Evolutionary conservation across 345 rosid genomes (phyloP).

Genomic region (Eutrema japonicum): DNA sequence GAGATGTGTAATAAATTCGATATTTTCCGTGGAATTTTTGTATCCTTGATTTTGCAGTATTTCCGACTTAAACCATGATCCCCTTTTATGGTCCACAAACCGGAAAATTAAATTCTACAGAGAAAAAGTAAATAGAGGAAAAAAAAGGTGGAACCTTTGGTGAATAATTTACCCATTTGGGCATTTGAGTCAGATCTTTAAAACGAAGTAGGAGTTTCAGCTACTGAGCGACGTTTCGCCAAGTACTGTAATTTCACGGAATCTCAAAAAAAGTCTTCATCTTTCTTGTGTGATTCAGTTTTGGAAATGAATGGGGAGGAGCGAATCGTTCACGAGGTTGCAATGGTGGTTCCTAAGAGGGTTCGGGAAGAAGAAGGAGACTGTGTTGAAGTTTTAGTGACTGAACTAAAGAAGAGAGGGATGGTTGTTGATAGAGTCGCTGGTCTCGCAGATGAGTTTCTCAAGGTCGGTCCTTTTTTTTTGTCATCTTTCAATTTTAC

Average conservation of each 20-base stretch:
- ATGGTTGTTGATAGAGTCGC: slow-evolving; percentile 61
- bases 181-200: slow-evolving; percentile 38
- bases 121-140: background rate
- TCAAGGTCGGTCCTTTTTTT: slow-evolving; percentile 54
- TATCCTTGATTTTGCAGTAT: slow-evolving; percentile 5
- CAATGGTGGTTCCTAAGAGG: slow-evolving; percentile 69
- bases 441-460: slow-evolving; percentile 80
- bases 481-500: background rate
- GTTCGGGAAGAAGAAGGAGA: slow-evolving; percentile 52
- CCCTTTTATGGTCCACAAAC: slow-evolving; percentile 36
- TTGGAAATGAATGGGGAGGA: slow-evolving; percentile 66
- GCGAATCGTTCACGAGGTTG: slow-evolving; percentile 64
- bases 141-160: slow-evolving; percentile 33
- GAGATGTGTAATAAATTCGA: background rate
- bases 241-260: background rate
- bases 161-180: slow-evolving; percentile 12
- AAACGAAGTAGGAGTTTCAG: slow-evolving; percentile 19
- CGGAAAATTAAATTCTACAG: slow-evolving; percentile 25
- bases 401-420: slow-evolving; percentile 65
- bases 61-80: slow-evolving; percentile 40
- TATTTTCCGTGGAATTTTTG: background rate
- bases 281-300: slow-evolving; percentile 14
- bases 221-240: slow-evolving; percentile 12
- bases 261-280: background rate
- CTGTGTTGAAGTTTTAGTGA: slow-evolving; percentile 70